These are phyloP conservation scores for Phanerochaete sordida DNA, from an alignment of 768 basidiomycete species.

Conservation along the genomic window DNA sequence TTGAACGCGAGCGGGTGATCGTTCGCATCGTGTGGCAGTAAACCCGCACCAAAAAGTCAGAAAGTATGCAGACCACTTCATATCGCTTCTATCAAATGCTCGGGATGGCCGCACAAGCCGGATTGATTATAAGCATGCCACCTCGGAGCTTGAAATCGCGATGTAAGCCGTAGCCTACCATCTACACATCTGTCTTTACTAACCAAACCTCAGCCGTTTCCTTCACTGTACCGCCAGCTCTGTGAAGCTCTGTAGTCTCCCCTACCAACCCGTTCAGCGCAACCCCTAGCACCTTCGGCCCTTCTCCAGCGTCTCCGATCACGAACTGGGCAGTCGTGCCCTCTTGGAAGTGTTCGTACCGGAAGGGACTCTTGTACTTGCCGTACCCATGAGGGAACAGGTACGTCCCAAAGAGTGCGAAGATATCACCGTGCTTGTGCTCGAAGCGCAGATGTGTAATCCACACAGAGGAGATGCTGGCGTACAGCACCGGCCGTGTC, in stretches of 20 bases:
- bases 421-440: not conserved
- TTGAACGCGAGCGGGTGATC: no score
- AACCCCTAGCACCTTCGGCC: not conserved
- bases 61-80: no score
- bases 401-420: not conserved
- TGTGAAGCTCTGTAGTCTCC: constrained; percentile 4
- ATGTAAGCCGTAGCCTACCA: no score
- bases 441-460: constrained; percentile 3
- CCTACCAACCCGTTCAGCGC: constrained; percentile 8
- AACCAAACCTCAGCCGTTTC: constrained; percentile 15
- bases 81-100: no score
- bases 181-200: not conserved
- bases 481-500: not conserved
- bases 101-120: no score
- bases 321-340: not conserved
- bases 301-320: not conserved
- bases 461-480: not conserved
- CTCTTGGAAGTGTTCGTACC: not conserved
- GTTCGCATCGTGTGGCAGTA: no score
- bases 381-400: constrained; percentile 10
- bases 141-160: no score
- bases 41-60: no score
- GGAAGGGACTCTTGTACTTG: constrained; percentile 2
- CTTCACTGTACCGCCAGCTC: constrained; percentile 7
- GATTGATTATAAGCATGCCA: no score